phyloP scores from a whole-genome alignment of 2,329 filamentous ascomycete genomes.

The Claviceps cyperi region DNA sequence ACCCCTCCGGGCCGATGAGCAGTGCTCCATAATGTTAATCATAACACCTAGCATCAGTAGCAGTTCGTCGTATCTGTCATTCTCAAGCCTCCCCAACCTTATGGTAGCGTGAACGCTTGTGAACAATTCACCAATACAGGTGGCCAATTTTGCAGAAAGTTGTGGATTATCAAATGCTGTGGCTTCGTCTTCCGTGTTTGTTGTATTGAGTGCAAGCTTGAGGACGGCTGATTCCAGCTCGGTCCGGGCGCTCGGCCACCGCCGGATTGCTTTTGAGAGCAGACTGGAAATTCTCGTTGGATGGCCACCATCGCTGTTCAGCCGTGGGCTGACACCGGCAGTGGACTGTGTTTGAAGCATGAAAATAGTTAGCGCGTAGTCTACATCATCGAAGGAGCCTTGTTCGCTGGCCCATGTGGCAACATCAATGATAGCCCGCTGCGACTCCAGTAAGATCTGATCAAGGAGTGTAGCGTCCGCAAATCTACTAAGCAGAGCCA shows the following conservation, averaged over 20 bases:
- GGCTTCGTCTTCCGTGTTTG: slow-evolving; percentile 67
- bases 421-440: slow-evolving; percentile 13
- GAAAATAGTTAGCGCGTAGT: slow-evolving; percentile 30
- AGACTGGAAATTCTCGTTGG: slow-evolving; percentile 16
- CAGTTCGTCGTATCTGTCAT: slow-evolving; percentile 49
- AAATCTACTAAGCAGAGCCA: slow-evolving; percentile 30
- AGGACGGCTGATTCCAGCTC: slow-evolving; percentile 16
- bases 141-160: slow-evolving; percentile 34
- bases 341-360: slow-evolving; percentile 22
- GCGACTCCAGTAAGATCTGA: slow-evolving; percentile 16
- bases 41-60: slow-evolving; percentile 67
- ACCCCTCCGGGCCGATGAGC: slow-evolving; percentile 40
- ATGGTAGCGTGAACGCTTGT: slow-evolving; percentile 31
- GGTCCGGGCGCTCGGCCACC: slow-evolving; percentile 16
- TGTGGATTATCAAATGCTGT: slow-evolving; percentile 50
- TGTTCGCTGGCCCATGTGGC: slow-evolving; percentile 9
- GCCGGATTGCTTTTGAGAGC: slow-evolving; percentile 15
- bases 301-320: slow-evolving; percentile 12
- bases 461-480: slow-evolving; percentile 16
- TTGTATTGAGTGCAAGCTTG: slow-evolving; percentile 67
- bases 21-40: slow-evolving; percentile 80
- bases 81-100: slow-evolving; percentile 32
- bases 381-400: slow-evolving; percentile 14
- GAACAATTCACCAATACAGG: slow-evolving; percentile 38
- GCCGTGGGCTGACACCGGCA: slow-evolving; percentile 10